Evolutionary conservation across 305 asterid species (phyloP).

Genomic region (Coffea humblotiana): DNA sequence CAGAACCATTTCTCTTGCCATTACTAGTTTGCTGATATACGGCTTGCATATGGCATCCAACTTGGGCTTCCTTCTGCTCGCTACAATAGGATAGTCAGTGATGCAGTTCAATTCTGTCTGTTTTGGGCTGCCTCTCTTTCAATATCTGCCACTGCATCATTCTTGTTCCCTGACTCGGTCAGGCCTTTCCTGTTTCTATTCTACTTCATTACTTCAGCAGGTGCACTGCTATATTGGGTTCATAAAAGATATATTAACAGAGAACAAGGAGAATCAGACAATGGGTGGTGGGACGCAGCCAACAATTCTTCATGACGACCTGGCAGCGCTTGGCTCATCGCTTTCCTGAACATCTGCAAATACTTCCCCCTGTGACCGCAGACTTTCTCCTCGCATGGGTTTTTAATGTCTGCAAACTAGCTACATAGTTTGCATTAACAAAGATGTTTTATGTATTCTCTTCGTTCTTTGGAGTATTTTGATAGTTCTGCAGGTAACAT

Average conservation of each 20-base stretch:
- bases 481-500: no score
- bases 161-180: conserved; percentile 1
- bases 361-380: background rate
- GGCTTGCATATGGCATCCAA: background rate
- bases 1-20: background rate
- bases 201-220: background rate
- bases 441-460: no score
- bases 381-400: background rate
- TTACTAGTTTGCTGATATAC: background rate
- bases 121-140: background rate
- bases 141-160: conserved; percentile 1
- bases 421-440: no score
- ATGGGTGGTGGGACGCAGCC: background rate
- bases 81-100: background rate
- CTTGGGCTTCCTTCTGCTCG: background rate
- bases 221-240: background rate
- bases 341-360: background rate
- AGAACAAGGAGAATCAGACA: background rate
- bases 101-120: background rate
- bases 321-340: background rate
- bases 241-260: background rate
- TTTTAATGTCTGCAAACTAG: background rate
- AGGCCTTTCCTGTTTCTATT: conserved; percentile 2
- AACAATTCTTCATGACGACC: background rate
- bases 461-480: no score